phyloP scores from a whole-genome alignment of 208 protist species.

The Trypanosoma cruzi region DNA sequence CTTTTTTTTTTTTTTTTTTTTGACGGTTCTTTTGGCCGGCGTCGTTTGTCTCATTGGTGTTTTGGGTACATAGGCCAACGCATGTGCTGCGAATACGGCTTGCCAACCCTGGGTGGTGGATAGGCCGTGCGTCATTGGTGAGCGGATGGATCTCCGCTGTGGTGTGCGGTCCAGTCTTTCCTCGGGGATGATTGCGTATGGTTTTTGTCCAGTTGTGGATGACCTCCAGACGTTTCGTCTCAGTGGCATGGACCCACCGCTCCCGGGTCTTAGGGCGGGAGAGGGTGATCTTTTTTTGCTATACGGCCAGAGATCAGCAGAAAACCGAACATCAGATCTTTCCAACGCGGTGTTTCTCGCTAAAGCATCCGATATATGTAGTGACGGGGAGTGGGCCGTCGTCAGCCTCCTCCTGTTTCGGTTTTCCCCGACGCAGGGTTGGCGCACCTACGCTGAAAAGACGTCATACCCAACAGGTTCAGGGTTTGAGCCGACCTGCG shows the following conservation, averaged over 20 bases:
- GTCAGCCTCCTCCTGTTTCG: constrained; percentile 23
- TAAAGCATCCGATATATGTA: constrained; percentile 2
- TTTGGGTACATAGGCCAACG: background rate
- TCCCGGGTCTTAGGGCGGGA: background rate
- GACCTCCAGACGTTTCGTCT: constrained; percentile 29
- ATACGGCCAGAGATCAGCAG: constrained; percentile 26
- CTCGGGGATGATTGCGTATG: constrained; percentile 9
- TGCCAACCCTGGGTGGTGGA: constrained; percentile 26
- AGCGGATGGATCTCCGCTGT: constrained; percentile 31
- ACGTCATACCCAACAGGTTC: constrained; percentile 13
- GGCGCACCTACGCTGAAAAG: constrained; percentile 23
- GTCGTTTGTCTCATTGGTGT: background rate
- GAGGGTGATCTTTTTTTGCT: constrained; percentile 14
- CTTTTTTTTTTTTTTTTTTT: constrained; percentile 7
- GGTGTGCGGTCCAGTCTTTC: background rate
- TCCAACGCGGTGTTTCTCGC: constrained; percentile 22
- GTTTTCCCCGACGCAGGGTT: constrained; percentile 25
- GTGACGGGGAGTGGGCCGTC: constrained; percentile 17
- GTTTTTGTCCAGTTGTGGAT: constrained; percentile 37
- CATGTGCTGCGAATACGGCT: constrained; percentile 15
- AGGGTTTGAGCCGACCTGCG: constrained; percentile 31
- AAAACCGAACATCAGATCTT: constrained; percentile 10
- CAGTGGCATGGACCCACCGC: constrained; percentile 12
- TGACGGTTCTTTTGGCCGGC: background rate
- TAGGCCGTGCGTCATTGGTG: constrained; percentile 7